Conservation (phyloP, 179 eudicot species). For the Beta corolliflora region DNA sequence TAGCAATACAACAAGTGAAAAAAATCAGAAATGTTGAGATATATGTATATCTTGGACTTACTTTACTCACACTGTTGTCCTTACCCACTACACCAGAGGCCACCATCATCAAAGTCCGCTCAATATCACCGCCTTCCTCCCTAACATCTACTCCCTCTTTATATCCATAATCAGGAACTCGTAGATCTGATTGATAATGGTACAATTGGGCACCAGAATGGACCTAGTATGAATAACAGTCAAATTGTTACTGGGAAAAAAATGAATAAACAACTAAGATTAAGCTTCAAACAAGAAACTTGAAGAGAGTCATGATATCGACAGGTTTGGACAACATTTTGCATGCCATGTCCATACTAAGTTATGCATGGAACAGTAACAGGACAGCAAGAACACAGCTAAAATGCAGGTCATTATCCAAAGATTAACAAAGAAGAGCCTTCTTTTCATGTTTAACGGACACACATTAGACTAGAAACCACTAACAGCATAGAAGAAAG, state of each 20-base stretch:
- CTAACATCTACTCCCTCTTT: conserved; percentile 37
- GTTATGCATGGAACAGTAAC: neutral
- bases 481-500: neutral
- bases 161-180: conserved; percentile 46
- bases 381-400: neutral
- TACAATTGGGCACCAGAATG: conserved; percentile 41
- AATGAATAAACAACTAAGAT: neutral
- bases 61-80: conserved; percentile 47
- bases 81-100: conserved; percentile 55
- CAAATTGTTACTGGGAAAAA: neutral
- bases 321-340: neutral
- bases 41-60: conserved; percentile 38
- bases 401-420: neutral
- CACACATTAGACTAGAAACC: neutral
- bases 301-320: neutral
- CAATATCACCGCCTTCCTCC: conserved; percentile 42
- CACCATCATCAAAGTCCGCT: conserved; percentile 59
- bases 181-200: conserved; percentile 36
- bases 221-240: conserved; percentile 43
- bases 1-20: conserved; percentile 14
- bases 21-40: neutral
- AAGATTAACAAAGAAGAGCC: neutral
- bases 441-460: neutral
- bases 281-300: neutral
- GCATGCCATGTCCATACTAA: neutral